These are phyloP conservation scores for Botrytis paeoniae DNA, from an alignment of 2,329 filamentous ascomycete genomes.

Conservation along the genomic window DNA sequence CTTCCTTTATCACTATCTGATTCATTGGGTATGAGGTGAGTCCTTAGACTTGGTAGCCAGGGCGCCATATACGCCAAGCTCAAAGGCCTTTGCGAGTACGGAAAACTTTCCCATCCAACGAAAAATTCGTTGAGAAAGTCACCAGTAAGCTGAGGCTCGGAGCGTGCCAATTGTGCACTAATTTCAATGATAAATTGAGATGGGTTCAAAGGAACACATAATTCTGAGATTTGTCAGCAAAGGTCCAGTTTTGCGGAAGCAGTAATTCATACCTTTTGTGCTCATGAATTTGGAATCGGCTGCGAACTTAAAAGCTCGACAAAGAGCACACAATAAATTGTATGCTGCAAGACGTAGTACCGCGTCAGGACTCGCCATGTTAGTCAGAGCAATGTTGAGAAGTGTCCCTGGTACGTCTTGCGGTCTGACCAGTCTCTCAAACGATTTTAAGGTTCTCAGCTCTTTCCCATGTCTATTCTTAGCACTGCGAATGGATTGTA, in stretches of 20 bases:
- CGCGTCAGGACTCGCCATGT: conserved; percentile 61
- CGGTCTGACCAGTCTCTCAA: conserved; percentile 63
- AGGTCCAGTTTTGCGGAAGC: not conserved
- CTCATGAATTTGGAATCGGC: conserved; percentile 60
- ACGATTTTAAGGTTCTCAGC: conserved; percentile 55
- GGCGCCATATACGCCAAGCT: conserved; percentile 69
- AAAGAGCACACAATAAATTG: conserved; percentile 64
- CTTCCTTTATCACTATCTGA: conserved; percentile 62
- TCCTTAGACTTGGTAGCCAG: conserved; percentile 62
- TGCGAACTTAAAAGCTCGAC: conserved; percentile 65
- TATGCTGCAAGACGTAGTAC: conserved; percentile 62
- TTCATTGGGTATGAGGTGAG: conserved; percentile 56
- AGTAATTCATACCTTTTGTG: conserved; percentile 50
- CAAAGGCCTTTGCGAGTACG: conserved; percentile 63
- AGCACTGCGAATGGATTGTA: conserved; percentile 60
- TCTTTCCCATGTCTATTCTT: conserved; percentile 66
- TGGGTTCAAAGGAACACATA: conserved; percentile 61
- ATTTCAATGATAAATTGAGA: conserved; percentile 64
- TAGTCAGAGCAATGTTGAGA: conserved; percentile 64
- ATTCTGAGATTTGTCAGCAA: conserved; percentile 44
- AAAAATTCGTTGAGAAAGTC: conserved; percentile 74
- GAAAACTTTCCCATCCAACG: conserved; percentile 68
- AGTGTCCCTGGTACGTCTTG: conserved; percentile 70
- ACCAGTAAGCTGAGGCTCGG: conserved; percentile 64
- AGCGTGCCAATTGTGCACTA: conserved; percentile 59